Conservation (phyloP, 1,284 basidiomycete species). For the Ceratobasidium sp. region DNA sequence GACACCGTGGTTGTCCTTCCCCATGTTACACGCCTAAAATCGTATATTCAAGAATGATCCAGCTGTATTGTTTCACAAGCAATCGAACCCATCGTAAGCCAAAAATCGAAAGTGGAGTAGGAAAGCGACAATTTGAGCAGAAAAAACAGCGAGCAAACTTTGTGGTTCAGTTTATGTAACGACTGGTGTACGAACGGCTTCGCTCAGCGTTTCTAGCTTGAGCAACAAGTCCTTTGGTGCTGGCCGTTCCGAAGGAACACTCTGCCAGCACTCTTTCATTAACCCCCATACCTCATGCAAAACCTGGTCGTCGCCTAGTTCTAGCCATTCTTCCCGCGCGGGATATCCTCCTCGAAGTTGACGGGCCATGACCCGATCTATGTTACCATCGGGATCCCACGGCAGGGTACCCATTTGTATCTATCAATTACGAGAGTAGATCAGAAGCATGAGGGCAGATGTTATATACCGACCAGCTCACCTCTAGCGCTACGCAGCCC, state of each 20-base stretch:
- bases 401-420: slow-evolving; percentile 6
- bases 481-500: slow-evolving; percentile 16
- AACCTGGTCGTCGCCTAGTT: background rate
- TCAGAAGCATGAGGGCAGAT: background rate
- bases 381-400: slow-evolving; percentile 12
- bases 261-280: slow-evolving; percentile 8
- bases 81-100: too few species aligned
- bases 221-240: background rate
- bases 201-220: background rate
- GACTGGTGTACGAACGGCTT: background rate
- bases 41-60: too few species aligned
- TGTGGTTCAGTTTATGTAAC: background rate
- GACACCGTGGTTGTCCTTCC: too few species aligned
- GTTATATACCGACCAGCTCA: background rate
- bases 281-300: background rate
- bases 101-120: too few species aligned
- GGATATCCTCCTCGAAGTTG: slow-evolving; percentile 19
- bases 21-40: too few species aligned
- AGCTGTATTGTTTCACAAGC: too few species aligned
- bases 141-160: background rate
- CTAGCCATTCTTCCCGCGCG: slow-evolving; percentile 2
- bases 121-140: too few species aligned
- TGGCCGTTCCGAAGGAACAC: background rate
- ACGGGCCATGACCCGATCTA: slow-evolving; percentile 2
- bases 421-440: background rate